Evolutionary conservation across 345 rosid species (phyloP).

Genomic region (Geranium brycei): DNA sequence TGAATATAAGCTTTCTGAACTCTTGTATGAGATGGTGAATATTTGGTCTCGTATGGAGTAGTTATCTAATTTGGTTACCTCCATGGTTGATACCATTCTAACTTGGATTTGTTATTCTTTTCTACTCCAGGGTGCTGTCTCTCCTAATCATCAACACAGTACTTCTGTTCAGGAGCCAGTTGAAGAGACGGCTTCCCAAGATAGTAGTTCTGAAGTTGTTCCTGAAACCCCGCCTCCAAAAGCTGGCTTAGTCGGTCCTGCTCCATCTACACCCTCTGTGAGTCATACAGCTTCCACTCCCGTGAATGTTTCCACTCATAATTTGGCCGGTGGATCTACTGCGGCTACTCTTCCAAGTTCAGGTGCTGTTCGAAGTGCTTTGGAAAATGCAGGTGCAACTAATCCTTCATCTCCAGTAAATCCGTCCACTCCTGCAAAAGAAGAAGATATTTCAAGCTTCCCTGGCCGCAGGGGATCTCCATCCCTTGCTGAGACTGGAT

Average conservation of each 20-base stretch:
- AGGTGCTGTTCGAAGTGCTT: constrained; percentile 35
- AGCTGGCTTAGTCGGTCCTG: constrained; percentile 35
- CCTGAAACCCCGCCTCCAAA: constrained; percentile 62
- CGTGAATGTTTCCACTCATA: constrained; percentile 36
- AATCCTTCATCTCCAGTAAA: constrained; percentile 50
- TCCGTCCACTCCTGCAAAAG: constrained; percentile 41
- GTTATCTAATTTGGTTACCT: too few relatives aligned
- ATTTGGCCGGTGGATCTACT: constrained; percentile 30
- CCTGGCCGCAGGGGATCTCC: constrained; percentile 55
- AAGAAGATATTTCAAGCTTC: constrained; percentile 58
- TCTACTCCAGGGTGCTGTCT: constrained; percentile 30
- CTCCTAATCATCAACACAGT: constrained; percentile 34
- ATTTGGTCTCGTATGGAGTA: too few relatives aligned
- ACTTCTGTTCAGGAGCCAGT: constrained; percentile 46
- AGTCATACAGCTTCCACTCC: constrained; percentile 37
- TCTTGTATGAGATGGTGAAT: too few relatives aligned
- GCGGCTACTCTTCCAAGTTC: constrained; percentile 40
- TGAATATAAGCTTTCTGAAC: background rate
- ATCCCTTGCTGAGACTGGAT: constrained; percentile 47
- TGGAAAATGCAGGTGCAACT: constrained; percentile 37
- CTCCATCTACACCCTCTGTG: constrained; percentile 50
- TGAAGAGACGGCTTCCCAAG: constrained; percentile 54
- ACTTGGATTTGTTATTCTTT: background rate
- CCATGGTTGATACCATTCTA: too few relatives aligned
- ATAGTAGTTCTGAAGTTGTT: constrained; percentile 48